Evolutionary conservation across 192 early-diverging fungal genomes (phyloP).

Genomic region (Coemansia aciculifera): DNA sequence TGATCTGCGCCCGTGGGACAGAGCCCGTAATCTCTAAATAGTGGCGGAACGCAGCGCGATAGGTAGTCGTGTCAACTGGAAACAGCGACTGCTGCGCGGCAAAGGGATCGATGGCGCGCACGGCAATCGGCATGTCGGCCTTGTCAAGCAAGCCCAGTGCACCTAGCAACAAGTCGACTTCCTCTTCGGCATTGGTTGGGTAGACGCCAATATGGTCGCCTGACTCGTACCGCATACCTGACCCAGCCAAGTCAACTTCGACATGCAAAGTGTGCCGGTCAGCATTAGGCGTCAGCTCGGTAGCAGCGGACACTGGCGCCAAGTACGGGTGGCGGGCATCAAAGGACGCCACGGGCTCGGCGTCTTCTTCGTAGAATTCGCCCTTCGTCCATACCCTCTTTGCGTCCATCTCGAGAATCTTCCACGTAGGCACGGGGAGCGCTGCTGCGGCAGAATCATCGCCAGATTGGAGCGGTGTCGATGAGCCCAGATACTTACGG

Average conservation of each 20-base stretch:
- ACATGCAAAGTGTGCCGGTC: conserved; percentile 89
- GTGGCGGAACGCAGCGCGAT: conserved; percentile 83
- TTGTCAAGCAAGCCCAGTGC: conserved; percentile 64
- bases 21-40: conserved; percentile 85
- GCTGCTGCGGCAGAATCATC: conserved; percentile 19
- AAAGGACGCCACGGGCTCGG: conserved; percentile 52
- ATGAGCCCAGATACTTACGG: conserved; percentile 65
- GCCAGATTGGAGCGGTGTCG: conserved; percentile 40
- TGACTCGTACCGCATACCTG: conserved; percentile 80
- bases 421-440: conserved; percentile 55
- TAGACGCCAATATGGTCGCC: conserved; percentile 97
- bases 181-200: conserved; percentile 80
- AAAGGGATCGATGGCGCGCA: conserved; percentile 71
- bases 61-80: conserved; percentile 82
- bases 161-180: conserved; percentile 67
- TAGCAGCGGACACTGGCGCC: conserved; percentile 63
- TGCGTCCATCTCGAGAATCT: conserved; percentile 57
- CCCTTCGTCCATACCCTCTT: conserved; percentile 43
- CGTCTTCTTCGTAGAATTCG: conserved; percentile 26
- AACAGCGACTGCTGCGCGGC: conserved; percentile 82
- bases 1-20: conserved; percentile 70
- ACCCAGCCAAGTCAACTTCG: conserved; percentile 86
- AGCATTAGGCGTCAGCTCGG: conserved; percentile 66
- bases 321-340: conserved; percentile 88
- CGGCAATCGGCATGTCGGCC: conserved; percentile 67